Base-by-base conservation (phyloP, 179 eudicot genomes). In the Amaranthus tricolor region DNA sequence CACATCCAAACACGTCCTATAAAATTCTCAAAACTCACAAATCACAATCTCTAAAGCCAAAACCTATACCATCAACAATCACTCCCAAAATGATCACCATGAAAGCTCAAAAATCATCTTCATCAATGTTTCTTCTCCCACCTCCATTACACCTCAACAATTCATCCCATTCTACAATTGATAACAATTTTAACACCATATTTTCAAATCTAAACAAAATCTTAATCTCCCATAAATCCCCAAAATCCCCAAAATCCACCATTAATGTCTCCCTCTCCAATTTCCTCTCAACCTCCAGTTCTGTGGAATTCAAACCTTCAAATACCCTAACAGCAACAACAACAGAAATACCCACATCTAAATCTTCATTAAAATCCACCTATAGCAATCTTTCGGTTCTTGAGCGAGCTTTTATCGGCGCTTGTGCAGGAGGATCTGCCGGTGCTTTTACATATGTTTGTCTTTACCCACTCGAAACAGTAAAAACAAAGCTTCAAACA, bases 401-500 rank as follows among this genome's bases (percentile, higher is more conserved):
- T 16, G 97, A 93, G 43, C 89, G 97, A 7, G 93, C 95, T 12
- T 24, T 82, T 5, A 88, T 89, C 21, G 98, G 98, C 13, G 98
- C 97, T 9, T 88, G 80, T 4, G 93, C 88, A 3, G 97, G 97
- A 1, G 97, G 94, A 1, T 68, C 88, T 15, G 98, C 98, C 0
- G 98, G 98, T 9, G 94, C 96, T 0, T 91, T 94, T 74, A 92
- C 98, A 0, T 94, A 92, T 31, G 86, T 83, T 43, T 88, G 90
- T 72, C 89, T 94, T 0, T 96, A 83, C 66, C 98, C 98, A 0
- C 92, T 94, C 14, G 96, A 92, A 61, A 89, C 97, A 5, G 80
- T 94, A 78, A 94, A 94, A 58, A 94, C 98, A 3, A 94, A 94
- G 86, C 87, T 91, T 10, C 98, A 94, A 71, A 87, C 97, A 0